These are phyloP conservation scores for Monosporascus sp. DNA, from an alignment of 2,329 filamentous ascomycete species.

Conservation along the genomic window DNA sequence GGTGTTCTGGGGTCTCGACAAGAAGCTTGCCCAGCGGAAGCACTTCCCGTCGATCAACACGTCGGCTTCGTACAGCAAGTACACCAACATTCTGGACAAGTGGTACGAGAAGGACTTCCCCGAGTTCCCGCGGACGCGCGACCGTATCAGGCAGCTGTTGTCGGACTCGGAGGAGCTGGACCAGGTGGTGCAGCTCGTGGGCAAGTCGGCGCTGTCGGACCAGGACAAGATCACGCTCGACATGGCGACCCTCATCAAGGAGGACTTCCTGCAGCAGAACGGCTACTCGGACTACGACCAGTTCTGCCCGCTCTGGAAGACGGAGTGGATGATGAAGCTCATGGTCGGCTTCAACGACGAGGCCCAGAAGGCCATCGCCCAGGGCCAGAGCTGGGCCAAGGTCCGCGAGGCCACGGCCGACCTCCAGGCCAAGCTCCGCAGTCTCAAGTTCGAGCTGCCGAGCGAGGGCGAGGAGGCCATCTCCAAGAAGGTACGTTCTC, in stretches of 20 bases:
- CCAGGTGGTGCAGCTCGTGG: constrained; percentile 96
- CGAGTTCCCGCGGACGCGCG: constrained; percentile 87
- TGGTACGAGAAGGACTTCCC: constrained; percentile 92
- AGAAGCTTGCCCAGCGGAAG: constrained; percentile 98
- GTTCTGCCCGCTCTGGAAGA: constrained; percentile 99
- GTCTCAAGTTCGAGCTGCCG: constrained; percentile 96
- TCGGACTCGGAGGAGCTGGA: constrained; percentile 95
- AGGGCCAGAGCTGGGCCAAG: constrained; percentile 89
- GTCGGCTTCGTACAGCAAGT: constrained; percentile 91
- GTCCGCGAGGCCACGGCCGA: constrained; percentile 86
- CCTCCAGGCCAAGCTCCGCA: constrained; percentile 77
- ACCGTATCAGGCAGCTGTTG: constrained; percentile 89
- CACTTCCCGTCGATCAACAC: constrained; percentile 99
- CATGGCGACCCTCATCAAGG: constrained; percentile 86
- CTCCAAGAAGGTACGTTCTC: constrained; percentile 67
- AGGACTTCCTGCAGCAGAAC: constrained; percentile 98
- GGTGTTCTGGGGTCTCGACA: constrained; percentile 99
- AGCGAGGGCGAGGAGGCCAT: constrained; percentile 76
- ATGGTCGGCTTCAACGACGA: constrained; percentile 99
- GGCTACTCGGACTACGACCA: constrained; percentile 99
- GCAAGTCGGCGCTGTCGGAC: constrained; percentile 93
- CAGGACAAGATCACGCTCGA: constrained; percentile 98
- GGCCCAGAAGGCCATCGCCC: constrained; percentile 87
- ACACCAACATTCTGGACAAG: constrained; percentile 80
- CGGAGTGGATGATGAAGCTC: constrained; percentile 99